phyloP scores from a whole-genome alignment of 495 filamentous ascomycete species.

The Penicillium parvum region DNA sequence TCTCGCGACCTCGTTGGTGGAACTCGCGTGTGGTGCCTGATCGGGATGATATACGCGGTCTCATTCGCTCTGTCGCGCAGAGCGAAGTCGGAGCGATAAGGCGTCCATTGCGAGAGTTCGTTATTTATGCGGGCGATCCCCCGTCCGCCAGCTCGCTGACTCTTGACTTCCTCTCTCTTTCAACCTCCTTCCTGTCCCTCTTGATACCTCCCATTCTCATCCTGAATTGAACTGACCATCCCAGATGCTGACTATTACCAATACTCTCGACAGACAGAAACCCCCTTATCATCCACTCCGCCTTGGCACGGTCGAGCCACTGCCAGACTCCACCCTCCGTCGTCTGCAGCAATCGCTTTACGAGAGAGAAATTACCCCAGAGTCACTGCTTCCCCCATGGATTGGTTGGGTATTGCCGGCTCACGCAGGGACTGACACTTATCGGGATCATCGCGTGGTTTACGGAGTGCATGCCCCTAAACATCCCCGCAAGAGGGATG shows the following conservation, averaged over 20 bases:
- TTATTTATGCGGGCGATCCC: slow-evolving; percentile 16
- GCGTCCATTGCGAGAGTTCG: not conserved
- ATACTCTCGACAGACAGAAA: slow-evolving; percentile 20
- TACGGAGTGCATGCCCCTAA: too few species aligned
- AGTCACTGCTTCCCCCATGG: not conserved
- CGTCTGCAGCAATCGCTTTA: slow-evolving; percentile 12
- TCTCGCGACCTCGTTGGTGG: slow-evolving; percentile 8
- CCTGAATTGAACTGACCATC: not conserved
- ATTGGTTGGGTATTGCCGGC: slow-evolving; percentile 13
- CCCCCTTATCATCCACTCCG: slow-evolving; percentile 17
- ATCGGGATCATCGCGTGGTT: slow-evolving; percentile 1
- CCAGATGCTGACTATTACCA: slow-evolving; percentile 13
- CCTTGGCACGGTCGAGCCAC: slow-evolving; percentile 13
- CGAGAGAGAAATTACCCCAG: slow-evolving; percentile 33
- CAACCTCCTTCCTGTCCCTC: not conserved
- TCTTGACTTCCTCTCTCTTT: slow-evolving; percentile 1
- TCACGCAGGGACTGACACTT: not conserved
- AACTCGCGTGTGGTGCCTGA: not conserved
- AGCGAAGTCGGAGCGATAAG: slow-evolving; percentile 28
- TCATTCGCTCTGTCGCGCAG: not conserved
- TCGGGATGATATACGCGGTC: too few species aligned
- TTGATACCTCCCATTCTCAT: not conserved
- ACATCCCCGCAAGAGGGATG: too few species aligned
- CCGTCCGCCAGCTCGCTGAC: slow-evolving; percentile 1
- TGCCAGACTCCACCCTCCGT: slow-evolving; percentile 20